Evolutionary conservation across 352 stramenopile species (phyloP).

Genomic region (Poterioochromonas sp.): DNA sequence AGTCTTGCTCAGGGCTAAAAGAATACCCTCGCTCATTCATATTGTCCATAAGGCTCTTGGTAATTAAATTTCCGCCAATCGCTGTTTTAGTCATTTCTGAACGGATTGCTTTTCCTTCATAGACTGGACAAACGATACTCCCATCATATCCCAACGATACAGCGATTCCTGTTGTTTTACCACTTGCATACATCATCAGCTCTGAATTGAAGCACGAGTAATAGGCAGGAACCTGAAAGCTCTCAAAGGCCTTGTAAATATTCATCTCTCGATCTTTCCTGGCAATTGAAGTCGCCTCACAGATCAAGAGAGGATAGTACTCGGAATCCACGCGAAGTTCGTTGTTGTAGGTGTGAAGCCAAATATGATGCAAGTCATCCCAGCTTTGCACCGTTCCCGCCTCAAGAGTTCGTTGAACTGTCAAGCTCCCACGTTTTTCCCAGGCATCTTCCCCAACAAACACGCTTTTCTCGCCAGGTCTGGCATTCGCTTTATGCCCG

Average conservation of each 20-base stretch:
- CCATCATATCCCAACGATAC: constrained; percentile 77
- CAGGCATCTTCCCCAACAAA: constrained; percentile 83
- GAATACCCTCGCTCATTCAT: constrained; percentile 83
- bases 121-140: constrained; percentile 82
- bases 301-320: constrained; percentile 87
- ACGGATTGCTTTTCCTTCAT: constrained; percentile 84
- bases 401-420: constrained; percentile 91
- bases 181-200: constrained; percentile 75
- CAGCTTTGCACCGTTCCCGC: constrained; percentile 98
- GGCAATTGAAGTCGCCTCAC: constrained; percentile 71
- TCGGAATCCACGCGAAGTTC: constrained; percentile 83
- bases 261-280: constrained; percentile 78
- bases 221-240: constrained; percentile 94
- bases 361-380: constrained; percentile 99
- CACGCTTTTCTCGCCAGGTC: too few species aligned
- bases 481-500: too few species aligned
- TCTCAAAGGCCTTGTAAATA: constrained; percentile 98
- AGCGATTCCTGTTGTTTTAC: constrained; percentile 71
- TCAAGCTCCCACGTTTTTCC: constrained; percentile 78
- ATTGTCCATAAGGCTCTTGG: constrained; percentile 91
- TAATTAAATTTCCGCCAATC: constrained; percentile 72
- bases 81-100: constrained; percentile 78
- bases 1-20: constrained; percentile 80
- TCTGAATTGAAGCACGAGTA: constrained; percentile 85
- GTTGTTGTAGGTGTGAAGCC: constrained; percentile 99